Evolutionary conservation across 2,329 filamentous ascomycete species (phyloP).

Genomic region (Alternaria metachromatica): DNA sequence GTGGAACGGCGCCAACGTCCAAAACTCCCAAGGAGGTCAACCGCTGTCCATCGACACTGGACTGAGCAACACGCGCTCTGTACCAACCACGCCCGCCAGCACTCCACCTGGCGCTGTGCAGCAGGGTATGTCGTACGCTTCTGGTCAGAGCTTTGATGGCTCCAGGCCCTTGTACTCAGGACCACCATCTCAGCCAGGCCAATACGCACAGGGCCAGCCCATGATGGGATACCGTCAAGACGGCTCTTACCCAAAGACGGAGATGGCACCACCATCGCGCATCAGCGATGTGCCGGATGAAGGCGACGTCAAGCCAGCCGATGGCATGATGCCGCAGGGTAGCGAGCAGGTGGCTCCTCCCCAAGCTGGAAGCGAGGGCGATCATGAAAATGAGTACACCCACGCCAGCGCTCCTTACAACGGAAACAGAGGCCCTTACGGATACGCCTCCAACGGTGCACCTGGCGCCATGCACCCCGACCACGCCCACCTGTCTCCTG

Average conservation of each 20-base stretch:
- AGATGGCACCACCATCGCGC: conserved; percentile 83
- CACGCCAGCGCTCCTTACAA: conserved; percentile 78
- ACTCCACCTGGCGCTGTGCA: conserved; percentile 84
- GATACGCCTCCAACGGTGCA: conserved; percentile 72
- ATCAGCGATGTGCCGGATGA: conserved; percentile 67
- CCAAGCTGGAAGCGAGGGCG: conserved; percentile 69
- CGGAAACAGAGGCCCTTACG: conserved; percentile 74
- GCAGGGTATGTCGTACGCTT: conserved; percentile 80
- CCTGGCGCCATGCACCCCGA: conserved; percentile 73
- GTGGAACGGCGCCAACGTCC: conserved; percentile 65
- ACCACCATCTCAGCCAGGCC: conserved; percentile 68
- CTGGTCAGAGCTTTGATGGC: conserved; percentile 74
- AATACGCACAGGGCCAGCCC: conserved; percentile 70
- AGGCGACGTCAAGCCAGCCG: conserved; percentile 67
- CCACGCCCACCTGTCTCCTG: conserved; percentile 77
- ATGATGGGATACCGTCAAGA: conserved; percentile 68
- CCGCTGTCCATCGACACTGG: conserved; percentile 82
- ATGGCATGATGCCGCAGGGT: conserved; percentile 62
- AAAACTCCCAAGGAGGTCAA: conserved; percentile 65
- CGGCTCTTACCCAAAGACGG: conserved; percentile 73
- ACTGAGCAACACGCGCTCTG: conserved; percentile 79
- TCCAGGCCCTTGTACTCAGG: conserved; percentile 81
- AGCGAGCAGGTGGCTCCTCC: conserved; percentile 61
- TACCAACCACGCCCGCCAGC: conserved; percentile 89
- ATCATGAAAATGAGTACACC: conserved; percentile 84